Percentiles rank a stretch among this genome's conserved stretches.
These are phyloP conservation scores for Neodidymelliopsis sp. DNA, from an alignment of 2,329 filamentous ascomycete species.

Conservation along the genomic window DNA sequence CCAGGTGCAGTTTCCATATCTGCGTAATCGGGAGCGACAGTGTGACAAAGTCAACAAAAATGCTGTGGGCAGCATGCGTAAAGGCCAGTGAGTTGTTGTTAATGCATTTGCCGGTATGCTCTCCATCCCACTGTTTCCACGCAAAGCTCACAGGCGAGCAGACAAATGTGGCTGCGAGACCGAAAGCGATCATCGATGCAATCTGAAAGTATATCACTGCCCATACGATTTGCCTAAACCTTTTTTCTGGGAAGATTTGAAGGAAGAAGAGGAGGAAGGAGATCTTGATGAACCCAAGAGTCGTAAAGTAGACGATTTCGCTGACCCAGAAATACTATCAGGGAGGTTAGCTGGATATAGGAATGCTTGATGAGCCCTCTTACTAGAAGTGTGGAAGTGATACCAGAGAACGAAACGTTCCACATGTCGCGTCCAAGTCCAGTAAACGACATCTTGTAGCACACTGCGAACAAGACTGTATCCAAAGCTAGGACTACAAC, in stretches of 20 bases:
- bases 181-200: slow-evolving; percentile 28
- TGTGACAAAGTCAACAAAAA: slow-evolving; percentile 34
- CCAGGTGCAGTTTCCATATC: slow-evolving; percentile 38
- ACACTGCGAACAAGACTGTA: slow-evolving; percentile 9
- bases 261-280: slow-evolving; percentile 38
- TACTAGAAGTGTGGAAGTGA: slow-evolving; percentile 20
- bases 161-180: slow-evolving; percentile 30
- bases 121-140: slow-evolving; percentile 41
- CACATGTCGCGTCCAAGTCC: slow-evolving; percentile 22
- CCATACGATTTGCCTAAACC: slow-evolving; percentile 21
- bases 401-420: slow-evolving; percentile 6
- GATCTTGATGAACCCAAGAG: slow-evolving; percentile 33
- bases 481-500: slow-evolving; percentile 6
- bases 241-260: slow-evolving; percentile 36
- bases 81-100: slow-evolving; percentile 43
- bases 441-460: slow-evolving; percentile 19
- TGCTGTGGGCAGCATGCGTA: slow-evolving; percentile 40
- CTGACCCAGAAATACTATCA: slow-evolving; percentile 36
- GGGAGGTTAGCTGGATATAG: background rate
- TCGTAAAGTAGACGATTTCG: slow-evolving; percentile 40
- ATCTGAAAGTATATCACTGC: slow-evolving; percentile 24
- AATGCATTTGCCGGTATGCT: slow-evolving; percentile 40
- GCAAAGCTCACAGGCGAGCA: slow-evolving; percentile 41
- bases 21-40: slow-evolving; percentile 43
- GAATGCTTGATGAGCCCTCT: background rate